Evolutionary conservation across 192 early-diverging fungal species (phyloP), one percentile per base, ranked within the genome.

Genomic region (Coemansia sp.): DNA sequence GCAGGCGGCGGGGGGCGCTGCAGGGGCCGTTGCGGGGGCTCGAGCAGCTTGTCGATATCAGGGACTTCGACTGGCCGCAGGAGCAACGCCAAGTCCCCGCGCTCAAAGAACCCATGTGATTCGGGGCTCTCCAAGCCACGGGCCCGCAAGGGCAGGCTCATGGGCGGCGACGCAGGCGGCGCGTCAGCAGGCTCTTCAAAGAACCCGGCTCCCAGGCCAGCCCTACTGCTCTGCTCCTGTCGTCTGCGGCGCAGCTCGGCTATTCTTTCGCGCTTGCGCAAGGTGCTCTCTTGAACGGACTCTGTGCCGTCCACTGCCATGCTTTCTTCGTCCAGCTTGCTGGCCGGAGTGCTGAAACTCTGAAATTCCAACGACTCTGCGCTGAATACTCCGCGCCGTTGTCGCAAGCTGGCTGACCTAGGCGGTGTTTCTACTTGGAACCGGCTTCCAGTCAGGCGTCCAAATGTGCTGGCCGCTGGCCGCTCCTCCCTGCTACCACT

Each of bases 191-290:
- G 52, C 14, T 26, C 52, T 2, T 55, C 26, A 16, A 55, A 55
- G 16, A 55, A 55, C 25, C 52, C 26, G 1, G 52, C 52, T 28
- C 52, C 52, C 52, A 55, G 6, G 11, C 26, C 52, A 55, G 52
- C 52, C 25, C 52, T 55, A 7, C 6, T 14, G 26, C 31, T 47
- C 42, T 41, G 37, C 37, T 74, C 61, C 23, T 74, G 57, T 8
- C 78, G 65, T 16, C 61, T 59, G 3, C 61, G 52, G 12, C 78
- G 69, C 33, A 81, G 65, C 56, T 81, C 78, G 0, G 73, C 73
- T 33, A 81, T 66, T 21, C 68, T 68, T 36, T 81, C 70, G 6
- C 73, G 73, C 33, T 73, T 75, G 37, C 73, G 78, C 63, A 69
- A 13, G 0, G 69, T 76, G 5, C 68, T 67, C 11, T 66, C 64